Evolutionary conservation across 164 flowering plant species (phyloP).

Genomic region (Platanus orientalis): DNA sequence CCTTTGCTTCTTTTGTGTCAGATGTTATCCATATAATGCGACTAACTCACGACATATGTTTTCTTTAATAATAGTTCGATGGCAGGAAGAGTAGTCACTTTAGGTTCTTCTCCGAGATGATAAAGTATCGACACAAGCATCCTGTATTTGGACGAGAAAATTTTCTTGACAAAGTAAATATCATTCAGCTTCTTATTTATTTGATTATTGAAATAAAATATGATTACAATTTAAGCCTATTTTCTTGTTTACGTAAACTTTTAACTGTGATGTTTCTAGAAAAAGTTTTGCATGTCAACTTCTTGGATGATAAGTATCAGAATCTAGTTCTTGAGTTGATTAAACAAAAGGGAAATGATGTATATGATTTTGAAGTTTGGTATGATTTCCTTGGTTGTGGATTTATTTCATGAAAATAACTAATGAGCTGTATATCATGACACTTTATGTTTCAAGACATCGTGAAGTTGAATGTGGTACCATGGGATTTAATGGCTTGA

Average conservation of each 20-base stretch:
- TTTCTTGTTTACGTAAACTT: neutral
- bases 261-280: too few relatives aligned
- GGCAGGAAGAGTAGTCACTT: constrained; percentile 50
- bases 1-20: neutral
- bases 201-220: neutral
- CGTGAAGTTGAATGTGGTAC: too few relatives aligned
- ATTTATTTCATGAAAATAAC: too few relatives aligned
- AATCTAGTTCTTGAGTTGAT: too few relatives aligned
- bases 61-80: constrained; percentile 49
- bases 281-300: too few relatives aligned
- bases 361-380: too few relatives aligned
- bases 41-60: constrained; percentile 4
- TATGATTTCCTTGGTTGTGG: too few relatives aligned
- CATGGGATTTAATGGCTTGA: too few relatives aligned
- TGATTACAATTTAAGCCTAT: neutral
- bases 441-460: too few relatives aligned
- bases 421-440: too few relatives aligned
- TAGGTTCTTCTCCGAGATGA: constrained; percentile 83
- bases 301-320: too few relatives aligned
- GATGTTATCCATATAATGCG: neutral
- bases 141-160: constrained; percentile 46
- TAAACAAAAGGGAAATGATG: too few relatives aligned
- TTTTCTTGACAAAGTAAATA: constrained; percentile 65
- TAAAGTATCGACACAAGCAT: constrained; percentile 59
- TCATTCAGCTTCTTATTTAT: neutral